phyloP scores from a whole-genome alignment of 2,329 filamentous ascomycete genomes.

The Arthrinium puccinioides region DNA sequence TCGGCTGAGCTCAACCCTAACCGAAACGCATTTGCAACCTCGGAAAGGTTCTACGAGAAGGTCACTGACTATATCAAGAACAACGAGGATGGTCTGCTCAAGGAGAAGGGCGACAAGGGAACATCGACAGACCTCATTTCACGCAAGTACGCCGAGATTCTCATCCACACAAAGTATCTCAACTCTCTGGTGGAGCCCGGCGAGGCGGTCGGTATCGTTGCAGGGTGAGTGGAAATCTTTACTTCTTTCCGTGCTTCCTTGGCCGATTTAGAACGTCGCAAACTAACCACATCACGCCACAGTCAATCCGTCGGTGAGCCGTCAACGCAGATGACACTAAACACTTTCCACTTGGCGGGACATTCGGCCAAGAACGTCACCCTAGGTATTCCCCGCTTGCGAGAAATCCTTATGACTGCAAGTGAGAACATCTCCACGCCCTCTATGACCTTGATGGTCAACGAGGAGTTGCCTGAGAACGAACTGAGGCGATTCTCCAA shows the following conservation, averaged over 20 bases:
- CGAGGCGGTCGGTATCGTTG: slow-evolving; percentile 94
- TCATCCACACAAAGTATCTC: slow-evolving; percentile 89
- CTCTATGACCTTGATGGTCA: slow-evolving; percentile 76
- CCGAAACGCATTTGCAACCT: slow-evolving; percentile 76
- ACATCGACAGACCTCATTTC: slow-evolving; percentile 17
- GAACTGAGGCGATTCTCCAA: slow-evolving; percentile 80
- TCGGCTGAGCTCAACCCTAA: slow-evolving; percentile 67
- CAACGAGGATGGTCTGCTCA: slow-evolving; percentile 59
- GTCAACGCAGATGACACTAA: slow-evolving; percentile 97
- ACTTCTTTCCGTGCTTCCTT: too few species aligned
- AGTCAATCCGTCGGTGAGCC: slow-evolving; percentile 95
- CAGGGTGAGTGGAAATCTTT: too few species aligned
- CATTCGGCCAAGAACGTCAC: slow-evolving; percentile 99
- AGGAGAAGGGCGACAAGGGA: slow-evolving; percentile 36
- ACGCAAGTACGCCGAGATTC: slow-evolving; percentile 69
- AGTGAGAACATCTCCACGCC: slow-evolving; percentile 85
- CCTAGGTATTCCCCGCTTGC: slow-evolving; percentile 89
- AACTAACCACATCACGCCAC: too few species aligned
- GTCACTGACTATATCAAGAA: slow-evolving; percentile 71
- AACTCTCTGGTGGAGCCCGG: slow-evolving; percentile 88
- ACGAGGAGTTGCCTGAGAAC: slow-evolving; percentile 60
- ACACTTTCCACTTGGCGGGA: slow-evolving; percentile 98
- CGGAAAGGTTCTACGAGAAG: slow-evolving; percentile 72
- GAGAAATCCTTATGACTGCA: slow-evolving; percentile 98
- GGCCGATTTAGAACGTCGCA: too few species aligned